Evolutionary conservation across 495 filamentous ascomycete genomes (phyloP).

Genomic region (Talaromyces thailandensis): DNA sequence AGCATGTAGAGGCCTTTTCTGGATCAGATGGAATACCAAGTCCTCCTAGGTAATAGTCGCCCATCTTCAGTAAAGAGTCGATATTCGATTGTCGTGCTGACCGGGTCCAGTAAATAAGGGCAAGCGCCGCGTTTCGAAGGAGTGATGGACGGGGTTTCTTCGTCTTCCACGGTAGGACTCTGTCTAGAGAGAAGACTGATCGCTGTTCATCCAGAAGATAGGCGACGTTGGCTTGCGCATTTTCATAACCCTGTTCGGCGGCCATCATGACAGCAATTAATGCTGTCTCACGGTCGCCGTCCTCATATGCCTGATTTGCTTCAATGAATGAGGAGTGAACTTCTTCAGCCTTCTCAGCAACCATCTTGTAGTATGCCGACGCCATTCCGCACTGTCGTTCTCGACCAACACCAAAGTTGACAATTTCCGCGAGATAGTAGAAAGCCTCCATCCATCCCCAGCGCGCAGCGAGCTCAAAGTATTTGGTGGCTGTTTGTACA

Average conservation of each 20-base stretch:
- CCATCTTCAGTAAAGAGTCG: slow-evolving; percentile 95
- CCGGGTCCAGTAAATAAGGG: slow-evolving; percentile 92
- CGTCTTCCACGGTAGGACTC: slow-evolving; percentile 30
- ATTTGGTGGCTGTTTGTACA: slow-evolving; percentile 62
- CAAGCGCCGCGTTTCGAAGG: slow-evolving; percentile 63
- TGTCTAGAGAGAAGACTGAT: slow-evolving; percentile 46
- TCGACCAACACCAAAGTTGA: slow-evolving; percentile 67
- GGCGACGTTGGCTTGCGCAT: slow-evolving; percentile 88
- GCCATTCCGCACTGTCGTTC: slow-evolving; percentile 76
- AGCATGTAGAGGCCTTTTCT: slow-evolving; percentile 90
- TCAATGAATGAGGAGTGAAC: slow-evolving; percentile 79
- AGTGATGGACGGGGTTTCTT: slow-evolving; percentile 38
- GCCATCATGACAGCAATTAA: slow-evolving; percentile 82
- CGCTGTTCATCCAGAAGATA: slow-evolving; percentile 79
- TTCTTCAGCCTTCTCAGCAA: slow-evolving; percentile 80
- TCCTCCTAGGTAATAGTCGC: slow-evolving; percentile 86
- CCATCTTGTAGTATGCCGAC: slow-evolving; percentile 86
- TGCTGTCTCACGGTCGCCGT: slow-evolving; percentile 78
- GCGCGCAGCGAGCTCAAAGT: slow-evolving; percentile 87
- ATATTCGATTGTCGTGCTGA: slow-evolving; percentile 90
- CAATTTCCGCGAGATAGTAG: slow-evolving; percentile 91
- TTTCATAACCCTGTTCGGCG: slow-evolving; percentile 93
- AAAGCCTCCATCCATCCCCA: slow-evolving; percentile 87
- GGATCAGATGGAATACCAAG: slow-evolving; percentile 60
- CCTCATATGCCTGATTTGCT: slow-evolving; percentile 75